Conservation (phyloP, 2,329 filamentous ascomycete species). For the Colletotrichum sp. region DNA sequence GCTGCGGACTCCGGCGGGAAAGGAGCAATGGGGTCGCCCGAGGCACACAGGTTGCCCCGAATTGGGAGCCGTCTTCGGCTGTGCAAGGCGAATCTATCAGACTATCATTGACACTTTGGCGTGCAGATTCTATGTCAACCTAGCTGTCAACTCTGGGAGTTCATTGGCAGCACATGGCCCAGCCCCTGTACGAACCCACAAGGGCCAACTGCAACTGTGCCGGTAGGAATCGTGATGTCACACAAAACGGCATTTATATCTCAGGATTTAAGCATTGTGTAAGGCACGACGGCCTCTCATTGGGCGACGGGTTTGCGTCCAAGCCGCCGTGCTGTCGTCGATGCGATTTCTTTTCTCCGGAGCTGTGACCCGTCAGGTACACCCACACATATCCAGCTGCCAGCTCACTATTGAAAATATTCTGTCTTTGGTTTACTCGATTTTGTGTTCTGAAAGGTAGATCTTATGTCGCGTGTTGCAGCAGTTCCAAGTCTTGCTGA, state of each 20-base stretch:
- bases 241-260: background rate
- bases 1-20: background rate
- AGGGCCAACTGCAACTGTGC: background rate
- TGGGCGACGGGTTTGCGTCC: background rate
- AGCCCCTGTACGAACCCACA: background rate
- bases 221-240: constrained; percentile 14
- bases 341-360: constrained; percentile 13
- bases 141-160: background rate
- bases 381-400: background rate
- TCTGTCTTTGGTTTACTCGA: background rate
- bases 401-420: background rate
- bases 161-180: background rate
- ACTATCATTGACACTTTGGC: background rate
- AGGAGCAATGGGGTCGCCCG: background rate
- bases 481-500: background rate
- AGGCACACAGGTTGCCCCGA: background rate
- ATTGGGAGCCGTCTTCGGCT: background rate
- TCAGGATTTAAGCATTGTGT: background rate
- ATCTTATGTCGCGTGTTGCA: background rate
- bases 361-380: background rate
- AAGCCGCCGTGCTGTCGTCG: background rate
- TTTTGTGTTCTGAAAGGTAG: background rate
- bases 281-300: background rate
- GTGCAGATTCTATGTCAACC: background rate
- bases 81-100: background rate